phyloP scores from a whole-genome alignment of 78 protist genomes.

The Andalucia godoyi region DNA sequence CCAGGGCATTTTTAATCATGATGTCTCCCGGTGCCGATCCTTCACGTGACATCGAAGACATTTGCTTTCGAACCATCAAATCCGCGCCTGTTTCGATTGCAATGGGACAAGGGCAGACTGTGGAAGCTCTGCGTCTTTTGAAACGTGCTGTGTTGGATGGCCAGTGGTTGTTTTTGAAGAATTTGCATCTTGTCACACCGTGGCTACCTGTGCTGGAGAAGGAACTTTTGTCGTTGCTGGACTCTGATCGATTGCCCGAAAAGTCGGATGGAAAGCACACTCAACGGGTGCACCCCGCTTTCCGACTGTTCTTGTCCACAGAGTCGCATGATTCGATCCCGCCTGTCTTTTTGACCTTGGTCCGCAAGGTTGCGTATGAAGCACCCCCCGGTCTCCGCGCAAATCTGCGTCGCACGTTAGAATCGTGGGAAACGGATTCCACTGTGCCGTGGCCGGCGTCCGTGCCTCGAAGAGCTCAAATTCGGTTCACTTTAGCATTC shows the following conservation, averaged over 20 bases:
- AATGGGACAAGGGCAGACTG: constrained; percentile 70
- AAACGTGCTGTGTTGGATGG: constrained; percentile 28
- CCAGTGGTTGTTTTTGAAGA: constrained; percentile 64
- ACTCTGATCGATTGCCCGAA: background rate
- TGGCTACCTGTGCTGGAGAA: constrained; percentile 67
- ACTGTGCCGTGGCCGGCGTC: background rate
- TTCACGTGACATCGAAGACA: constrained; percentile 40
- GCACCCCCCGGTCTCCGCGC: constrained; percentile 77
- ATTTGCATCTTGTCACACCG: constrained; percentile 59
- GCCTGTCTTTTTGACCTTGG: constrained; percentile 19
- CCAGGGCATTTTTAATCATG: constrained; percentile 41
- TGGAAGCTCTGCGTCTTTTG: constrained; percentile 31
- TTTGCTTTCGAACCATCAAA: background rate
- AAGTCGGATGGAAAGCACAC: background rate
- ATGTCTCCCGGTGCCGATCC: constrained; percentile 72
- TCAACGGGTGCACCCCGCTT: constrained; percentile 12
- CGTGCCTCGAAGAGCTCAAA: background rate
- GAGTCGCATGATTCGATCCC: constrained; percentile 58
- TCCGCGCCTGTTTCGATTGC: constrained; percentile 24
- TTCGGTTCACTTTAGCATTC: constrained; percentile 55
- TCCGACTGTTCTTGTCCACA: constrained; percentile 75
- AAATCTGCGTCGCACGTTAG: constrained; percentile 52
- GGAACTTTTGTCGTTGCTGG: constrained; percentile 5
- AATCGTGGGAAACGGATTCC: constrained; percentile 9
- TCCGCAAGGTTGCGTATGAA: constrained; percentile 62